Base-by-base conservation (phyloP, 2,329 filamentous ascomycete species). In the Drechmeria coniospora region DNA sequence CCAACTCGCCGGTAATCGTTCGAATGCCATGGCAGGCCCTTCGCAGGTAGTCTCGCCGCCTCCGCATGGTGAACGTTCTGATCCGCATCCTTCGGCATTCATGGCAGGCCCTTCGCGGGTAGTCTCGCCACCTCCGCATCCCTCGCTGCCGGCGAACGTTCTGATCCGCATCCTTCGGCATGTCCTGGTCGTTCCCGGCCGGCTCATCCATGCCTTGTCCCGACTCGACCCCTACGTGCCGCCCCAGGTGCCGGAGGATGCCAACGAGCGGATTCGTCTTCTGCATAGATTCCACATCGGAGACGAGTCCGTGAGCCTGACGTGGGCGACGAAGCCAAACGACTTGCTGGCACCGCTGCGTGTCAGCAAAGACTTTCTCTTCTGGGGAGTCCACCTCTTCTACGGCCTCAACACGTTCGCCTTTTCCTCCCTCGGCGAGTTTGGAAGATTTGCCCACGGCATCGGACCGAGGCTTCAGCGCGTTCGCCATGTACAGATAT, bases 401-500 rank as follows among this genome's bases (percentile, higher is more conserved):
- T 29, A 29, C n/a, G 21, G 16, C 1, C 11, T 13, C n/a, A 29
- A 29, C 11, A 24, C 27, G 8, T 27, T 26, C 24, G 27, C 27
- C 4, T 27, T 27, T n/a, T 23, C 20, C 6, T 23, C 23, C 6
- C 19, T 24, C 11, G 22, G 30, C 5, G 26, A 28, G 13, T 10
- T 25, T n/a, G 22, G 21, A 4, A 21, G 30, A 3, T 28, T 32
- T 1, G 11, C 28, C 4, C 10, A 1, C 1, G n/a, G 8, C 1
- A 23, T 30, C 14, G 49, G 52, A 1, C 37, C 45, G 4, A 51
- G 57, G 0, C 32, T 57, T 1, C 50, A 59, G n/a, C 46, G 61
- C 0, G 23, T 67, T 0, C 58, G 56, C 27, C 47, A 61, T 18
- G 32, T 67, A 1, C 58, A 64, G 33, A 23, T 67, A 0, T 38